Percentiles rank a stretch among this genome's conserved stretches.
Conservation (phyloP, 2,329 filamentous ascomycete species). For the Rhinocladiella similis region DNA sequence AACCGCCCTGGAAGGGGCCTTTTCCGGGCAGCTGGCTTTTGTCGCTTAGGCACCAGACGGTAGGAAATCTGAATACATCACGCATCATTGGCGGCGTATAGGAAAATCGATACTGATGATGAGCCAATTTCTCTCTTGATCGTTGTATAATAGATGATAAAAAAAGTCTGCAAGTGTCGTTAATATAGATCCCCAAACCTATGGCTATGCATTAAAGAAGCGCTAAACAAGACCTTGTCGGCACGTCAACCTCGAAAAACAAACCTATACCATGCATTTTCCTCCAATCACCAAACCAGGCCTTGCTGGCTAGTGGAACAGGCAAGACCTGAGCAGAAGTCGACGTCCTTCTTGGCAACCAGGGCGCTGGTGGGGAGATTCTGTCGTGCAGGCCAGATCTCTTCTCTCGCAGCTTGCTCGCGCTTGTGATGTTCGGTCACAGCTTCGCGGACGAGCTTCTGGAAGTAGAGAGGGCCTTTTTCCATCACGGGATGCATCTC, state of each 20-base stretch:
- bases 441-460: slow-evolving; percentile 52
- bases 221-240: too few relatives aligned
- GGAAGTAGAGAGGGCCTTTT: slow-evolving; percentile 59
- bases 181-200: too few relatives aligned
- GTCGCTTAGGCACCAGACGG: too few relatives aligned
- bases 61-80: too few relatives aligned
- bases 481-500: slow-evolving; percentile 63
- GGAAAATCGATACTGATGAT: too few relatives aligned
- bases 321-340: slow-evolving; percentile 7
- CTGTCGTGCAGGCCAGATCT: slow-evolving; percentile 53
- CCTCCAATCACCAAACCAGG: slow-evolving; percentile 6
- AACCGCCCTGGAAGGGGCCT: too few relatives aligned
- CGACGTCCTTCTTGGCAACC: slow-evolving; percentile 33
- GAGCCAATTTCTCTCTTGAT: too few relatives aligned
- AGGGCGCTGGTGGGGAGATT: slow-evolving; percentile 31
- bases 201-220: too few relatives aligned
- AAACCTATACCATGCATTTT: neutral
- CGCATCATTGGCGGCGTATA: too few relatives aligned
- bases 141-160: too few relatives aligned
- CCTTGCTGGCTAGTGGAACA: slow-evolving; percentile 5
- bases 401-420: slow-evolving; percentile 45
- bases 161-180: too few relatives aligned
- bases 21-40: too few relatives aligned
- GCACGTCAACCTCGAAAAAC: neutral
- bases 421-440: slow-evolving; percentile 49